Conservation (phyloP, 2,329 filamentous ascomycete species). For the Dissoconium aciculare region DNA sequence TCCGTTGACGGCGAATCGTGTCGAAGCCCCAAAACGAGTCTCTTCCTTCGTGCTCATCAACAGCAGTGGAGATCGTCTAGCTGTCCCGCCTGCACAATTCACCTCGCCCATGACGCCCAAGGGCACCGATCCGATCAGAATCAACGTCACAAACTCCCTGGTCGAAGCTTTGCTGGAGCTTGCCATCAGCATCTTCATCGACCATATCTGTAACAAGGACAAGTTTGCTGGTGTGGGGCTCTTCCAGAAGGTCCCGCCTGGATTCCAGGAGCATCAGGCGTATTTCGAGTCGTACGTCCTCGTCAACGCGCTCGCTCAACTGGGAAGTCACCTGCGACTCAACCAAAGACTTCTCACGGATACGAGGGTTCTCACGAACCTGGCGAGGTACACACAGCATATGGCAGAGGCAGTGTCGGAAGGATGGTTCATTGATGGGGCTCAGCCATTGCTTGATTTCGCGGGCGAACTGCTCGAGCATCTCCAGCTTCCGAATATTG, state of each 20-base stretch:
- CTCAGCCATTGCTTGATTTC: conserved; percentile 71
- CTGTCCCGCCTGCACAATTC: conserved; percentile 47
- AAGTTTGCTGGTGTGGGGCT: conserved; percentile 81
- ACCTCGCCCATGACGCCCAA: conserved; percentile 45
- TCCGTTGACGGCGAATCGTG: conserved; percentile 25
- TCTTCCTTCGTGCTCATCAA: conserved; percentile 88
- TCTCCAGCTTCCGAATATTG: conserved; percentile 69
- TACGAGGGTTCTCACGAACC: conserved; percentile 70
- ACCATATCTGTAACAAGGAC: conserved; percentile 72
- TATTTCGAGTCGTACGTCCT: conserved; percentile 89
- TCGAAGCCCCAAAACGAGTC: conserved; percentile 56
- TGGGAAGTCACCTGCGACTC: conserved; percentile 54
- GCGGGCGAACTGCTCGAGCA: conserved; percentile 75
- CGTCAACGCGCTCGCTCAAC: conserved; percentile 54
- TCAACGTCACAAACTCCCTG: conserved; percentile 49
- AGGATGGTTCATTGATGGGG: conserved; percentile 88
- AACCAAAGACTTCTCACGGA: conserved; percentile 62
- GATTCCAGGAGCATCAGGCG: conserved; percentile 85
- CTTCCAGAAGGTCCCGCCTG: conserved; percentile 76
- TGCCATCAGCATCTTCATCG: conserved; percentile 63
- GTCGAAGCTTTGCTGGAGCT: conserved; percentile 66
- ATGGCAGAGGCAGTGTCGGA: conserved; percentile 85
- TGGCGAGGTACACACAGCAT: conserved; percentile 66
- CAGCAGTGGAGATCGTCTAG: conserved; percentile 45
- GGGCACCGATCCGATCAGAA: conserved; percentile 34